Conservation (phyloP, 169 alveolate genomes). For the Cryptosporidium parvum region DNA sequence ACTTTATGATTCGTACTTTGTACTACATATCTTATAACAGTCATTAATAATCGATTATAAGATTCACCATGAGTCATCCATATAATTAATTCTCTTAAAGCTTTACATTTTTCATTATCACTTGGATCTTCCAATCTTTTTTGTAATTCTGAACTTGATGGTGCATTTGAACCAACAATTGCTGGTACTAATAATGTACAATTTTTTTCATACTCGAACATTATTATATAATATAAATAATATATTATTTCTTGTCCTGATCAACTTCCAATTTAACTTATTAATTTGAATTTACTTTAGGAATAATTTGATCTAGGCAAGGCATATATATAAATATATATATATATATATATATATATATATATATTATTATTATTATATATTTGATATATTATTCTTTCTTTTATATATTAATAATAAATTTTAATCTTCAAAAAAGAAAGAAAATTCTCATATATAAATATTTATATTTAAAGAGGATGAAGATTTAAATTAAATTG, state of each 20-base stretch:
- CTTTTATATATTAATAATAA: no score
- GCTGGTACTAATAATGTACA: slow-evolving; percentile 69
- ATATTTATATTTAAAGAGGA: no score
- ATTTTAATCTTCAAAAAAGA: no score
- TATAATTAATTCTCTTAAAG: slow-evolving; percentile 63
- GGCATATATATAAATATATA: no score
- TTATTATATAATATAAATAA: neutral
- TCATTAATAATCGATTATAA: slow-evolving; percentile 81
- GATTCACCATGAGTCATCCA: slow-evolving; percentile 78
- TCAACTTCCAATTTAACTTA: neutral
- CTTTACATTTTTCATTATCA: slow-evolving; percentile 74
- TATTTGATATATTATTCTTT: no score
- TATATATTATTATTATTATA: no score
- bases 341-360: no score
- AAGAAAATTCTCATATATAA: no score
- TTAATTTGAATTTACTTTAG: no score
- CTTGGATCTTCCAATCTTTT: slow-evolving; percentile 70
- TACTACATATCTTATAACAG: slow-evolving; percentile 85
- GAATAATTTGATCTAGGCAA: no score
- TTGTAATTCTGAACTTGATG: slow-evolving; percentile 68
- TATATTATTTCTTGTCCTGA: neutral
- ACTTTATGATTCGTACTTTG: slow-evolving; percentile 87
- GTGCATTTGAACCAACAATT: slow-evolving; percentile 47
- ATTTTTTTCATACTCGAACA: slow-evolving; percentile 70
- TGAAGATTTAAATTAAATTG: neutral